Evolutionary conservation across 257 asterid species (phyloP).

Genomic region (Solanum peruvianum): DNA sequence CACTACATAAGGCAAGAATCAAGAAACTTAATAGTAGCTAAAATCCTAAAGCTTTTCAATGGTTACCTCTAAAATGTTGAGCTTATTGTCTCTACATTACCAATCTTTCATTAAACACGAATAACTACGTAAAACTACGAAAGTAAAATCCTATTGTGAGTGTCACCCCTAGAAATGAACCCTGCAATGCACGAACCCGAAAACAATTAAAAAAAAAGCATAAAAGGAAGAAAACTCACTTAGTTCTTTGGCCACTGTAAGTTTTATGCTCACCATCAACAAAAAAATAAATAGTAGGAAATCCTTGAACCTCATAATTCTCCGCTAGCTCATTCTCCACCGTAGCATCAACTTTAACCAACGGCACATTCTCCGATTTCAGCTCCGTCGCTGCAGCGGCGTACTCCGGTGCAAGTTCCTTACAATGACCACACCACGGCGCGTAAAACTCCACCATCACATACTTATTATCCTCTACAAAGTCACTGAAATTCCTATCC

Average conservation of each 20-base stretch:
- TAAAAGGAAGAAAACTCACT: slow-evolving; percentile 27
- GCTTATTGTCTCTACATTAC: background rate
- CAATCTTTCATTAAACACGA: background rate
- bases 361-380: slow-evolving; percentile 55
- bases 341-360: slow-evolving; percentile 78
- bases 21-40: background rate
- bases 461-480: slow-evolving; percentile 44
- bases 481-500: slow-evolving; percentile 60
- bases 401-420: slow-evolving; percentile 78
- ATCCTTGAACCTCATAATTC: slow-evolving; percentile 76
- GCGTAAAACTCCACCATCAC: slow-evolving; percentile 96
- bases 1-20: background rate
- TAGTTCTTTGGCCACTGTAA: slow-evolving; percentile 66
- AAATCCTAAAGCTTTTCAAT: background rate
- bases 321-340: slow-evolving; percentile 73
- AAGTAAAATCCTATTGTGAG: background rate
- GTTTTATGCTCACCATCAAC: slow-evolving; percentile 68
- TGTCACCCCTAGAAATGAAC: background rate
- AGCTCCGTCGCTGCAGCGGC: slow-evolving; percentile 82
- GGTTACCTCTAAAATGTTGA: background rate
- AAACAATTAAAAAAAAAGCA: background rate
- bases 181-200: background rate
- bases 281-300: slow-evolving; percentile 68
- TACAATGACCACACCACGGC: slow-evolving; percentile 95
- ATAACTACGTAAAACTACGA: background rate